Evolutionary conservation across 202 grass and related monocot species (phyloP).

Genomic region (Miscanthus sacchariflorus): DNA sequence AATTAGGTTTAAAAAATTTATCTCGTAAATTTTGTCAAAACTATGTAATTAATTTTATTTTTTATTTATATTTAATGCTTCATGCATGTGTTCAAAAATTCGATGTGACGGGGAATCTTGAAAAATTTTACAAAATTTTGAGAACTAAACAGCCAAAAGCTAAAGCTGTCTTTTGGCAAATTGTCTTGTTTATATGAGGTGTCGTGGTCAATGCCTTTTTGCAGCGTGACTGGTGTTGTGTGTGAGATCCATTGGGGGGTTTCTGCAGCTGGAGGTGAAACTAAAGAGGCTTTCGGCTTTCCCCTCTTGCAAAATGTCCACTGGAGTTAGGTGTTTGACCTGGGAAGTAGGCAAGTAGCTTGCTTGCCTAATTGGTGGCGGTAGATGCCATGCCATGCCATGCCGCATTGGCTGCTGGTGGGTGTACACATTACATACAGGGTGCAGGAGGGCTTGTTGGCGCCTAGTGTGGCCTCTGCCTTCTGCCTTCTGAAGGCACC

Average conservation of each 20-base stretch:
- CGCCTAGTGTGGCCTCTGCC: slow-evolving; percentile 42
- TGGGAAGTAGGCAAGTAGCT: neutral
- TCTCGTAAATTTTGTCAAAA: too few species aligned
- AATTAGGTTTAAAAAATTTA: too few species aligned
- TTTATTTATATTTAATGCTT: too few species aligned
- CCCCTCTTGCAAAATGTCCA: slow-evolving; percentile 37
- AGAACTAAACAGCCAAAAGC: slow-evolving; percentile 24
- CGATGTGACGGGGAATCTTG: too few species aligned
- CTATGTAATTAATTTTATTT: too few species aligned
- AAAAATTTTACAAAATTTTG: too few species aligned
- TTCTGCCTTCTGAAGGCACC: slow-evolving; percentile 49
- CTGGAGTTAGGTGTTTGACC: slow-evolving; percentile 50
- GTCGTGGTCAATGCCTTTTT: slow-evolving; percentile 62
- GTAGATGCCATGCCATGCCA: slow-evolving; percentile 40
- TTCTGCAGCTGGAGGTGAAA: slow-evolving; percentile 25
- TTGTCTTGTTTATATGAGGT: slow-evolving; percentile 42
- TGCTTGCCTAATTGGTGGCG: slow-evolving; percentile 27
- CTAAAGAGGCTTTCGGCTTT: slow-evolving; percentile 6
- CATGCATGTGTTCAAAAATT: too few species aligned
- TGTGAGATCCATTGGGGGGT: slow-evolving; percentile 19
- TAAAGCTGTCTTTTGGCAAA: slow-evolving; percentile 12
- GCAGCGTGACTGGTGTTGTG: slow-evolving; percentile 16
- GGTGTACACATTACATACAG: slow-evolving; percentile 36
- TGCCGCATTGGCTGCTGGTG: slow-evolving; percentile 45
- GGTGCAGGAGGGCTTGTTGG: slow-evolving; percentile 57